A percentile compares a stretch with the other conserved stretches of the same genome.
These are phyloP conservation scores for Paraleonurus japonicus DNA, from an alignment of 257 asterid genomes.

Conservation along the genomic window DNA sequence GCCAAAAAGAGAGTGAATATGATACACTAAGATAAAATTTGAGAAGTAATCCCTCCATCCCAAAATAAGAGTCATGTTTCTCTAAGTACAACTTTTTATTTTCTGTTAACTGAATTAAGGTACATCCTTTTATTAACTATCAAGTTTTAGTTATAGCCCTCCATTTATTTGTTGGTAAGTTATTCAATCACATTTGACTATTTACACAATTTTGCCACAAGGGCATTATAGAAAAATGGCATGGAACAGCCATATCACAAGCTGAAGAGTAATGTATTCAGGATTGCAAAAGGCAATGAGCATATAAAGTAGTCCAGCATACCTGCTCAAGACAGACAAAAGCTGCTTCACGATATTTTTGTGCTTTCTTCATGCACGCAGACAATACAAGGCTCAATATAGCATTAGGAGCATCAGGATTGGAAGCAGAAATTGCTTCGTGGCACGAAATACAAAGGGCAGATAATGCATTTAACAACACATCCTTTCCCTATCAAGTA, in stretches of 20 bases:
- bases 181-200: not conserved
- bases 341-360: conserved; percentile 90
- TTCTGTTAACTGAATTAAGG: not conserved
- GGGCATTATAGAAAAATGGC: not conserved
- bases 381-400: conserved; percentile 67
- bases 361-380: conserved; percentile 75
- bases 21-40: not conserved
- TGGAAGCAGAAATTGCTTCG: conserved; percentile 60
- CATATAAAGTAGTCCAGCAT: not conserved
- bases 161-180: not conserved
- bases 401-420: conserved; percentile 66
- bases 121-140: not conserved
- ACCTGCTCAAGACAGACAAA: conserved; percentile 94
- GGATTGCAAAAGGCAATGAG: conserved; percentile 18
- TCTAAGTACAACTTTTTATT: not conserved
- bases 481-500: conserved; percentile 83
- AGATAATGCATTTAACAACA: conserved; percentile 72
- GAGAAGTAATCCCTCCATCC: not conserved
- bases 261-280: not conserved
- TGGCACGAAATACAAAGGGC: conserved; percentile 80
- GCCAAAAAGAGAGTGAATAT: conserved; percentile 17
- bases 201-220: not conserved
- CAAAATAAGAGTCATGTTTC: not conserved
- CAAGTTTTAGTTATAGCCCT: not conserved
- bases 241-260: not conserved